Conservation (phyloP, 2,329 filamentous ascomycete genomes). For the Claviceps maximensis region DNA sequence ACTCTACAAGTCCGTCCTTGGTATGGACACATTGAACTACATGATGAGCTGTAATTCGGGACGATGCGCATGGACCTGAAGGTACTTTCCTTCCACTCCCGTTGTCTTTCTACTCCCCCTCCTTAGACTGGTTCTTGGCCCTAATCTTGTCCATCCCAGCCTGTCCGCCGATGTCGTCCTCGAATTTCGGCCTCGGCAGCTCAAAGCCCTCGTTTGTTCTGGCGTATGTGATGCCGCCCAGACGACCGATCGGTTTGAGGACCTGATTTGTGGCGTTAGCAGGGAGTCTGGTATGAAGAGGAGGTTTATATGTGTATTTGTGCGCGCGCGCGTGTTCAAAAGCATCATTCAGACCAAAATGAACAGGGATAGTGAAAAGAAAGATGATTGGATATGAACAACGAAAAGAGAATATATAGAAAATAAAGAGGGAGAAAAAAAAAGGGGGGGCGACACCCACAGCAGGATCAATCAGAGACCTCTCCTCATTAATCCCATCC, state of each 20-base stretch:
- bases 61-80: too few relatives aligned
- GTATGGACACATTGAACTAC: too few relatives aligned
- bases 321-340: too few relatives aligned
- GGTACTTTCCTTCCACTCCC: too few relatives aligned
- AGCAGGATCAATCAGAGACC: constrained; percentile 57
- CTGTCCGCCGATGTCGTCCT: constrained; percentile 35
- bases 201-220: constrained; percentile 58
- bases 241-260: constrained; percentile 59
- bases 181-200: constrained; percentile 49
- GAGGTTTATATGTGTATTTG: too few relatives aligned
- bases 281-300: too few relatives aligned
- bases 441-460: constrained; percentile 26
- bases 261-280: constrained; percentile 29
- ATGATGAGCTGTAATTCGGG: too few relatives aligned
- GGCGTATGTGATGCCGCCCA: constrained; percentile 80
- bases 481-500: constrained; percentile 72
- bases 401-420: background rate
- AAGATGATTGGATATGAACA: background rate
- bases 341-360: background rate
- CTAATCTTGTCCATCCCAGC: constrained; percentile 38
- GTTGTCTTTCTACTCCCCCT: too few relatives aligned
- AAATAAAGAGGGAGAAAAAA: background rate
- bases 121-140: background rate
- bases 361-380: background rate
- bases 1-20: too few relatives aligned